Conservation (phyloP, 768 basidiomycete genomes). For the Termitomyces sp. region DNA sequence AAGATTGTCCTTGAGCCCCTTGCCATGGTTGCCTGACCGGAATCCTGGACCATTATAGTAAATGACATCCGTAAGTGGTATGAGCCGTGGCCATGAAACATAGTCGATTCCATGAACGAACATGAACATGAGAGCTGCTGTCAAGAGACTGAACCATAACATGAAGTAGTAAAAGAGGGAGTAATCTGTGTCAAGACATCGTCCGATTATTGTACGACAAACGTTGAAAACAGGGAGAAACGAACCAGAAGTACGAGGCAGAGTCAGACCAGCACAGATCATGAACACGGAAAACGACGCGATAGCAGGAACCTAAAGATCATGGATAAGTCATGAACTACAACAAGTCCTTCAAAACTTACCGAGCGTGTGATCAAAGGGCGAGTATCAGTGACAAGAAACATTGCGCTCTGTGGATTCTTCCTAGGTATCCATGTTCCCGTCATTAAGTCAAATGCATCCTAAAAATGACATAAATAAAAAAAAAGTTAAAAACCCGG, state of each 20-base stretch:
- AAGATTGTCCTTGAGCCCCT: slow-evolving; percentile 44
- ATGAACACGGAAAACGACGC: slow-evolving; percentile 81
- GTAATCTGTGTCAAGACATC: slow-evolving; percentile 49
- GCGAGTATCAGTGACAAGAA: slow-evolving; percentile 71
- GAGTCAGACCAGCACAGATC: slow-evolving; percentile 79
- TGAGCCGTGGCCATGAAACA: slow-evolving; percentile 89
- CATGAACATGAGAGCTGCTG: slow-evolving; percentile 66
- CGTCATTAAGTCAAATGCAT: slow-evolving; percentile 92
- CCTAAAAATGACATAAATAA: slow-evolving; percentile 38
- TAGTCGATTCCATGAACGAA: slow-evolving; percentile 87
- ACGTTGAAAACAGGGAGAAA: slow-evolving; percentile 2
- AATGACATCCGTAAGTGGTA: slow-evolving; percentile 79
- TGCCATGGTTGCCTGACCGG: slow-evolving; percentile 72
- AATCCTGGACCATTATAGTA: slow-evolving; percentile 88
- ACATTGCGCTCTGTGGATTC: slow-evolving; percentile 61
- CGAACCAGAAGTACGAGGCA: slow-evolving; percentile 85
- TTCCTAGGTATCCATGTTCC: slow-evolving; percentile 86
- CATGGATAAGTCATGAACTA: slow-evolving; percentile 2
- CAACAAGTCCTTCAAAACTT: slow-evolving; percentile 22
- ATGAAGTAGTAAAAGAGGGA: slow-evolving; percentile 82
- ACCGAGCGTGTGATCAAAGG: slow-evolving; percentile 85
- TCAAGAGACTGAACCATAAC: slow-evolving; percentile 69
- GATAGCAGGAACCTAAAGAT: slow-evolving; percentile 72
- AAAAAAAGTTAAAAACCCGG: background rate
- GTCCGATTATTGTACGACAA: background rate